A percentile compares a stretch with the other conserved stretches of the same genome.
Evolutionary conservation across 768 basidiomycete genomes (phyloP).

Genomic region (Rubroboletus pulcherrimus): DNA sequence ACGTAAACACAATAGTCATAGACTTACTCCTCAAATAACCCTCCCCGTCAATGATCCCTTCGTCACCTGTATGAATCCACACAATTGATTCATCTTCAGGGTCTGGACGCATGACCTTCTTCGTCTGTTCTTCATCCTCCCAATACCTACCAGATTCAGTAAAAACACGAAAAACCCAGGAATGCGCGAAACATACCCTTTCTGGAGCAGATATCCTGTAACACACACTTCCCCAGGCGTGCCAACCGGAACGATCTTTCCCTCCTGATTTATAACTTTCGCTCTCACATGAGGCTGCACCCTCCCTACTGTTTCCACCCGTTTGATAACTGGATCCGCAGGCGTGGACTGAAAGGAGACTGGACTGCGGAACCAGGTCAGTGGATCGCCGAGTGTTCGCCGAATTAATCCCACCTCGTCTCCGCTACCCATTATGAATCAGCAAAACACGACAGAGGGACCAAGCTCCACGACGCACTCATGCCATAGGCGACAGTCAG

Average conservation of each 20-base stretch:
- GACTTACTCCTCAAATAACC: slow-evolving; percentile 69
- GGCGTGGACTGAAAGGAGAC: slow-evolving; percentile 80
- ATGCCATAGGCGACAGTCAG: slow-evolving; percentile 82
- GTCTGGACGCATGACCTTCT: slow-evolving; percentile 49
- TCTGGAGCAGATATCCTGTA: slow-evolving; percentile 75
- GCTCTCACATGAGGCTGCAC: slow-evolving; percentile 76
- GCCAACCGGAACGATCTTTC: slow-evolving; percentile 66
- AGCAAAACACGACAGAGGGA: not conserved
- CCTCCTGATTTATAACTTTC: slow-evolving; percentile 58
- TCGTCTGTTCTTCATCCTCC: slow-evolving; percentile 67
- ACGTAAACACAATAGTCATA: not conserved
- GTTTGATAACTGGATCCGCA: slow-evolving; percentile 64
- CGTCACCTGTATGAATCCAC: slow-evolving; percentile 86
- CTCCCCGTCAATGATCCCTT: slow-evolving; percentile 76
- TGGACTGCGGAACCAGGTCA: slow-evolving; percentile 44
- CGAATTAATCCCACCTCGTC: slow-evolving; percentile 46
- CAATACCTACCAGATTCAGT: slow-evolving; percentile 55
- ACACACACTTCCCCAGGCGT: slow-evolving; percentile 72
- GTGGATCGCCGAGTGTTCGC: not conserved
- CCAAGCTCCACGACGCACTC: slow-evolving; percentile 50
- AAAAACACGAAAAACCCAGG: not conserved
- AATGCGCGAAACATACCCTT: slow-evolving; percentile 46
- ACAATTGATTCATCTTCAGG: slow-evolving; percentile 48
- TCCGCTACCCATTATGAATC: slow-evolving; percentile 48
- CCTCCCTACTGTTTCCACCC: slow-evolving; percentile 79